phyloP scores from a whole-genome alignment of 2,329 filamentous ascomycete species.

The Dothideomycetes sp. region DNA sequence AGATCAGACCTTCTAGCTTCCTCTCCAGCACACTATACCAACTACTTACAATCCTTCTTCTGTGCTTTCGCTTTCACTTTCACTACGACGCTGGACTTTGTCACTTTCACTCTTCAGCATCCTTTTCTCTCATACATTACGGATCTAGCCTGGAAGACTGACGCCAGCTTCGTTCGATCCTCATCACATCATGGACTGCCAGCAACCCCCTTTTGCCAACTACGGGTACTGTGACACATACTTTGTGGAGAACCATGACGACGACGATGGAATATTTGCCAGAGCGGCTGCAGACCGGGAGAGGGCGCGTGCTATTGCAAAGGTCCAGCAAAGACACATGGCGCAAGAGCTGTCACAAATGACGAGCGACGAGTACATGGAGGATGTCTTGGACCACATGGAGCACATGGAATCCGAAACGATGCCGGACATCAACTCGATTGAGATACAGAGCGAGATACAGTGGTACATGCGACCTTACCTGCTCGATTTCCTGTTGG shows the following conservation, averaged over 20 bases:
- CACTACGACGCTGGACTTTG: constrained; percentile 31
- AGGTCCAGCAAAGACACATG: constrained; percentile 76
- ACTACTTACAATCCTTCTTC: constrained; percentile 49
- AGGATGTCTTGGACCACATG: constrained; percentile 92
- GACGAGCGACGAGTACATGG: constrained; percentile 81
- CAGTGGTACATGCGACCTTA: constrained; percentile 99
- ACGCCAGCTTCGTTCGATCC: constrained; percentile 33
- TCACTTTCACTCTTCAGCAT: constrained; percentile 12
- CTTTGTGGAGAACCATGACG: constrained; percentile 52
- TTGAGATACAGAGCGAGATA: constrained; percentile 98
- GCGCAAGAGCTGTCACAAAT: constrained; percentile 78
- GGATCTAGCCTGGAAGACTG: constrained; percentile 32
- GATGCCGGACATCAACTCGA: constrained; percentile 88
- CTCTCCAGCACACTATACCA: constrained; percentile 26
- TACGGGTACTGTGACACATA: constrained; percentile 58
- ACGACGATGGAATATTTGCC: constrained; percentile 42
- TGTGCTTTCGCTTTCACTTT: constrained; percentile 26
- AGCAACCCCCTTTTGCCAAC: constrained; percentile 37
- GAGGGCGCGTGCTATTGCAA: constrained; percentile 65
- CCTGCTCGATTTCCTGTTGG: constrained; percentile 93
- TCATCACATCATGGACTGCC: constrained; percentile 43
- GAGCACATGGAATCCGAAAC: constrained; percentile 92
- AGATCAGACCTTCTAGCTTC: constrained; percentile 5
- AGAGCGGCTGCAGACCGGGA: constrained; percentile 59
- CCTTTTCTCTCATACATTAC: constrained; percentile 13